These are phyloP conservation scores for Ophiostoma angusticollis DNA, from an alignment of 2,329 filamentous ascomycete genomes.

Conservation along the genomic window DNA sequence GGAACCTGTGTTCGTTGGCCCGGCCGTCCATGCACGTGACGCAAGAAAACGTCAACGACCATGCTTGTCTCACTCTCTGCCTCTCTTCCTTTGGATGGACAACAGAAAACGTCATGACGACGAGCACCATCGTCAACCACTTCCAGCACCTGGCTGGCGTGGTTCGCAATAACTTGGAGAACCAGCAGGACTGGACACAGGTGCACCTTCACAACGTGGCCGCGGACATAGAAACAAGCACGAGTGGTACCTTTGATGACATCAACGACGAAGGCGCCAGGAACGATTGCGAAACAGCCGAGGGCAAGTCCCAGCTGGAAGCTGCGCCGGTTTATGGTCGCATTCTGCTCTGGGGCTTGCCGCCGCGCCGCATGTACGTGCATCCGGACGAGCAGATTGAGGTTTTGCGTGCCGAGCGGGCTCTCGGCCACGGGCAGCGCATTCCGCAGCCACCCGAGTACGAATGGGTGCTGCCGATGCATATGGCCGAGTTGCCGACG, in stretches of 20 bases:
- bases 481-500: conserved; percentile 61
- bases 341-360: conserved; percentile 58
- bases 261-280: conserved; percentile 19
- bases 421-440: conserved; percentile 30
- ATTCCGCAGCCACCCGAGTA: conserved; percentile 40
- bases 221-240: no score
- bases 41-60: no score
- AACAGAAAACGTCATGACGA: not conserved
- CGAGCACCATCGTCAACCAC: not conserved
- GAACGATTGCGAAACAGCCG: no score
- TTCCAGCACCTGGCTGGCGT: conserved; percentile 37
- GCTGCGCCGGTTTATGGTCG: no score
- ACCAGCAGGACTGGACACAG: conserved; percentile 63
- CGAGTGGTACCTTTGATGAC: not conserved
- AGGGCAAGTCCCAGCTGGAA: no score
- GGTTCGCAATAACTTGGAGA: conserved; percentile 57
- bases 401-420: conserved; percentile 48
- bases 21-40: no score
- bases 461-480: conserved; percentile 68
- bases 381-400: conserved; percentile 75
- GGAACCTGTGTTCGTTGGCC: no score
- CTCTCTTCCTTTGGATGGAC: not conserved
- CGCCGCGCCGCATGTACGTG: conserved; percentile 59
- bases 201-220: conserved; percentile 41
- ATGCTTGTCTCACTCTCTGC: not conserved